Percentiles rank a stretch among this genome's conserved stretches.
Conservation (phyloP, 306 rosid genomes). For the Acacia crassicarpa region DNA sequence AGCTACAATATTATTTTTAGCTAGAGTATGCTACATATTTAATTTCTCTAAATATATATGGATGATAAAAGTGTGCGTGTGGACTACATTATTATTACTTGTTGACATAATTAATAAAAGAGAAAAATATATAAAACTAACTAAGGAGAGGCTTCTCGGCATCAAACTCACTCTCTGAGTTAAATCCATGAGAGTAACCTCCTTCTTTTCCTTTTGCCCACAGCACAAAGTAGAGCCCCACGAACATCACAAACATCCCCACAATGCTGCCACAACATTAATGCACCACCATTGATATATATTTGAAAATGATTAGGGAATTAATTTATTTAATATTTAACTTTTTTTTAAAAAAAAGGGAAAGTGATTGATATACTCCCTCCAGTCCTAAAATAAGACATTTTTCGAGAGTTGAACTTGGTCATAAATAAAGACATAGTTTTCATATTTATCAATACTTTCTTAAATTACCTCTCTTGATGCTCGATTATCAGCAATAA, state of each 20-base stretch:
- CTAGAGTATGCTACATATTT: neutral
- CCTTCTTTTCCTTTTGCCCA: constrained; percentile 94
- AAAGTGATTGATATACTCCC: neutral
- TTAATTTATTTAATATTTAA: no score
- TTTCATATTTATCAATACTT: no score
- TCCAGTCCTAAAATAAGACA: no score
- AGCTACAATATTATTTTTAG: neutral
- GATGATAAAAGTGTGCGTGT: no score
- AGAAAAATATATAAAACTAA: constrained; percentile 41
- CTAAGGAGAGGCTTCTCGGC: constrained; percentile 79
- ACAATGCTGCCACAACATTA: constrained; percentile 49
- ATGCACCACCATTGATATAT: neutral
- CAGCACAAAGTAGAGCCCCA: constrained; percentile 81
- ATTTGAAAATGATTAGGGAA: no score
- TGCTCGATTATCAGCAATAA: no score
- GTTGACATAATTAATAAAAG: neutral
- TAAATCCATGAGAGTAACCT: constrained; percentile 30
- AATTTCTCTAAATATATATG: no score
- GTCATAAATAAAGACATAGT: no score
- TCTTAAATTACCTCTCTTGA: no score
- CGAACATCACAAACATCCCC: constrained; percentile 83
- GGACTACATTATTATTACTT: neutral
- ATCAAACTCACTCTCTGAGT: constrained; percentile 54
- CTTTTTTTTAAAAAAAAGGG: neutral
- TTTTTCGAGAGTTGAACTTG: no score